Percentiles rank a stretch among this genome's conserved stretches.
These are phyloP conservation scores for Liriodendron chinense DNA, from an alignment of 164 flowering plant species.

Conservation along the genomic window DNA sequence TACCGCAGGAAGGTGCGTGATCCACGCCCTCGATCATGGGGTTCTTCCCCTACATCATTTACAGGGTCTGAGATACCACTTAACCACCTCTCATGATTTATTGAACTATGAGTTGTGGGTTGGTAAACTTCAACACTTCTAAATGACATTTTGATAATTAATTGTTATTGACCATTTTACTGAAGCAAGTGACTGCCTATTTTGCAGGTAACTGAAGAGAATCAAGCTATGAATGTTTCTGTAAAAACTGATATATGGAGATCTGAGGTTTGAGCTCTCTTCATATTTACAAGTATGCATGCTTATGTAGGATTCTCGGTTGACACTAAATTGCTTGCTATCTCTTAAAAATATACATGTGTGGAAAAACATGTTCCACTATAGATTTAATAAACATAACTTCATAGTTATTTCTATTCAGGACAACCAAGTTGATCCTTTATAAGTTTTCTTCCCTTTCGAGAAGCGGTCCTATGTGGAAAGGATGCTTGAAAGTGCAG, in stretches of 20 bases:
- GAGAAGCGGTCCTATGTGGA: neutral
- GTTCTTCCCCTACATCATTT: no score
- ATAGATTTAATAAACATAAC: neutral
- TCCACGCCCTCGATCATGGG: no score
- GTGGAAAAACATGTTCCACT: neutral
- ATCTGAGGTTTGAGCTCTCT: constrained; percentile 59
- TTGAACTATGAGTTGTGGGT: constrained; percentile 98
- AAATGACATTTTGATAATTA: constrained; percentile 12
- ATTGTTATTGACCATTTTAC: constrained; percentile 1
- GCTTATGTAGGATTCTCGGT: neutral
- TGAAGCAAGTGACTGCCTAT: no score
- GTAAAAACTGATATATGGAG: no score
- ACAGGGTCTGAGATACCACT: constrained; percentile 84
- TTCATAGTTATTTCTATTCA: neutral
- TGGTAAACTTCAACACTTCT: constrained; percentile 37
- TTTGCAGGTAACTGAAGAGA: no score
- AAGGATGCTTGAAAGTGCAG: neutral
- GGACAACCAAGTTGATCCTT: neutral
- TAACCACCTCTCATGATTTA: constrained; percentile 76
- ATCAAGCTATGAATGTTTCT: no score
- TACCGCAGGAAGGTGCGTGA: no score
- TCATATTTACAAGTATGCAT: neutral
- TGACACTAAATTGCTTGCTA: neutral
- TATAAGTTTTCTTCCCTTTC: neutral
- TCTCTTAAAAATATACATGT: neutral